These are phyloP conservation scores for Suhomyces wounanorum DNA, from an alignment of 1,139 yeast species.

Conservation along the genomic window DNA sequence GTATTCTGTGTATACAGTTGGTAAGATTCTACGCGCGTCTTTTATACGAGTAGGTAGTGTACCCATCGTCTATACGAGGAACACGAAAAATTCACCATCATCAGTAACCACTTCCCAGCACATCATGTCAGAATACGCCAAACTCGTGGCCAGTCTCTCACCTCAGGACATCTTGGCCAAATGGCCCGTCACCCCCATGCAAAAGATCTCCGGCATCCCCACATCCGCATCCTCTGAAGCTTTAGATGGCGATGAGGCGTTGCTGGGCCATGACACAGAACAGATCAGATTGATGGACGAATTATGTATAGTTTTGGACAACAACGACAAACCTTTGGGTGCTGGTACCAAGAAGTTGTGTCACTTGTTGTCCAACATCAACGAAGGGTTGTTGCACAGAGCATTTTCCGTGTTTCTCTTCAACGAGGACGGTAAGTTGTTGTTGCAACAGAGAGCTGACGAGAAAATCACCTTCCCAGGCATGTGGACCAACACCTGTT, in stretches of 20 bases:
- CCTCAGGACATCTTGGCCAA: constrained; percentile 51
- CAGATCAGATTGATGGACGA: constrained; percentile 96
- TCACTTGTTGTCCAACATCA: constrained; percentile 86
- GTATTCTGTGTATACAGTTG: not conserved
- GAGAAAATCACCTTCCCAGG: constrained; percentile 96
- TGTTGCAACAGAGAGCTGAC: constrained; percentile 91
- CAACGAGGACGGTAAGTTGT: constrained; percentile 70
- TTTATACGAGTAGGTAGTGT: constrained; percentile 3
- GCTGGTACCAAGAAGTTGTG: constrained; percentile 93
- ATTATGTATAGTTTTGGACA: constrained; percentile 89
- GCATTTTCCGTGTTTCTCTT: constrained; percentile 94
- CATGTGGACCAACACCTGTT: constrained; percentile 98
- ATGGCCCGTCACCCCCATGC: constrained; percentile 63
- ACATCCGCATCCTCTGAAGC: constrained; percentile 27
- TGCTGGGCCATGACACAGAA: constrained; percentile 88
- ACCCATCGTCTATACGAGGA: not conserved
- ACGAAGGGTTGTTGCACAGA: constrained; percentile 84
- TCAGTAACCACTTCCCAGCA: not conserved
- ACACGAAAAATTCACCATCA: not conserved
- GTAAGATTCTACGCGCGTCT: not conserved
- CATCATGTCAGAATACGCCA: constrained; percentile 40
- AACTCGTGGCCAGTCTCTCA: constrained; percentile 54
- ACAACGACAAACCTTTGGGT: constrained; percentile 83
- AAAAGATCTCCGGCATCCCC: constrained; percentile 49
- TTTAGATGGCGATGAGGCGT: constrained; percentile 39